Base-by-base conservation (phyloP, 163 green algal species). In the Scenedesmus sp. region DNA sequence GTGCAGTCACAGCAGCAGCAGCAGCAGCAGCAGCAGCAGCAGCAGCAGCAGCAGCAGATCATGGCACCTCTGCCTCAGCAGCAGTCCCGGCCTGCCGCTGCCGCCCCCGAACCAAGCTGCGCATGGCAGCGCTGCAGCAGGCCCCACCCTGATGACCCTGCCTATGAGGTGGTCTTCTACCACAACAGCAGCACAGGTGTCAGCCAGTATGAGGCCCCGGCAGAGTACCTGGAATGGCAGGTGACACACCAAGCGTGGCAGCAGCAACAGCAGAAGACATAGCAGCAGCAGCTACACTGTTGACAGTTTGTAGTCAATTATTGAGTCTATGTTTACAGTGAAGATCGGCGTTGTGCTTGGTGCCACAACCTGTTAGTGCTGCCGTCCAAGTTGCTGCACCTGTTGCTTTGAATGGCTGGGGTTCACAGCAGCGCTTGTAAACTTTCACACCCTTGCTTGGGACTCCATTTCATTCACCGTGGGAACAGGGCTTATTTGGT, bases 151-250 rank as follows among this genome's bases (percentile, higher is more conserved):
- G 15, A 89, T 8, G 89, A 96, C 82, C 90, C 88, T 4, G 66
- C 20, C 3, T 93, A 91, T 46, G 18, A 66, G 10, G 84, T 96
- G 1, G 94, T 88, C 0, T 96, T 94, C 73, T 96, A 94, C 87
- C 77, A 95, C 90, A 95, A 95, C 85, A 79, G 82, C 1, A 15
- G 46, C 9, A 95, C 93, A 7, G 86, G 93, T 23, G 64, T 90
- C 10, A 95, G 92, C 90, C 92, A 92, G 52, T 96, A 95, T 79
- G 94, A 96, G n/a, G 81, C 87, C n/a, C 94, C 94, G 59, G n/a
- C 88, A 5, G 93, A 95, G 91, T 95, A 79, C 9, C 5, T 18
- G 34, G 62, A 18, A 9, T 89, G 84, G 84, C 26, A 82, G 67
- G 84, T 54, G 56, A 34, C 60, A 60, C 84, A 89, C 34, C 3